Evolutionary conservation across 768 basidiomycete species (phyloP).

Genomic region (Kwoniella pini): DNA sequence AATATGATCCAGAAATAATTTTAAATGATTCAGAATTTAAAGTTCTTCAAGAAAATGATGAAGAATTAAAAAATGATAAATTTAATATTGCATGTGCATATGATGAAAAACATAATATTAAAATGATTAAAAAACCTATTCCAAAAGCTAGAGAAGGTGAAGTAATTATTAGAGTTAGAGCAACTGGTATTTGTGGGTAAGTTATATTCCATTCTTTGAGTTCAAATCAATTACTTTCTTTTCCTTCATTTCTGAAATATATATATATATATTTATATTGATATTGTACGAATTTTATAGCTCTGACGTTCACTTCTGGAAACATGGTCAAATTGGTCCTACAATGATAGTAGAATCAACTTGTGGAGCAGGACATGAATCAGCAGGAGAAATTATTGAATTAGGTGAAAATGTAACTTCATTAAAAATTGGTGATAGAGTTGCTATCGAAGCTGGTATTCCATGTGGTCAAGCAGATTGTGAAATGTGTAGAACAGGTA

Average conservation of each 20-base stretch:
- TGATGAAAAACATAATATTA: conserved; percentile 51
- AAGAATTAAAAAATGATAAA: conserved; percentile 32
- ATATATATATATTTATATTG: no score
- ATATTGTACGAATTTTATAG: no score
- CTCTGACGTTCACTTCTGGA: conserved; percentile 55
- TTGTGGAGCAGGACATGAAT: conserved; percentile 54
- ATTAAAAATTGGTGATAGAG: conserved; percentile 54
- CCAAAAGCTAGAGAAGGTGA: conserved; percentile 46
- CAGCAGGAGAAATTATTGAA: conserved; percentile 54
- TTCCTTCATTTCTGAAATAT: no score
- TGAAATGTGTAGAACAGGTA: conserved; percentile 53
- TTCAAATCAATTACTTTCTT: background rate
- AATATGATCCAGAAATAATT: conserved; percentile 52
- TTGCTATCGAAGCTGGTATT: conserved; percentile 53
- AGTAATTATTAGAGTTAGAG: conserved; percentile 54
- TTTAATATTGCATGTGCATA: conserved; percentile 54
- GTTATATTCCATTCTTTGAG: conserved; percentile 19
- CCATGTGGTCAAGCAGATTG: conserved; percentile 53
- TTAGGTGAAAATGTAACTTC: conserved; percentile 54
- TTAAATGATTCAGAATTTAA: conserved; percentile 54
- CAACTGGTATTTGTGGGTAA: conserved; percentile 57
- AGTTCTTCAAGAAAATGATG: conserved; percentile 38
- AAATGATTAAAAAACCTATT: conserved; percentile 54
- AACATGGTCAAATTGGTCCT: conserved; percentile 55
- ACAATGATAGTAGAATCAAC: conserved; percentile 54